These are phyloP conservation scores for Heterobasidion annosum DNA, from an alignment of 1,284 basidiomycete genomes.

Conservation along the genomic window DNA sequence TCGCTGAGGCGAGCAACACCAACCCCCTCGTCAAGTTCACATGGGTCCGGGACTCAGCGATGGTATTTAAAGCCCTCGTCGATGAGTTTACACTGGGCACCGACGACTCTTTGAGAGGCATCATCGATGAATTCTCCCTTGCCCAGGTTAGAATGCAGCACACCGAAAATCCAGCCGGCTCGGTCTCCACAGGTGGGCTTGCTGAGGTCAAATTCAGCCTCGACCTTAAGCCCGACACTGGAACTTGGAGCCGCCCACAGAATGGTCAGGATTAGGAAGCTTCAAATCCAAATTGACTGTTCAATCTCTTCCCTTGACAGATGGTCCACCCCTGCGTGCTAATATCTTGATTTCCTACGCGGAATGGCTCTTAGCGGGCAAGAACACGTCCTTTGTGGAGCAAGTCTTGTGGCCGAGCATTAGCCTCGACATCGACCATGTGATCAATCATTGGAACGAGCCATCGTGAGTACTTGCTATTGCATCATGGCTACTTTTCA, in stretches of 20 bases:
- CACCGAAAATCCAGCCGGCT: conserved; percentile 31
- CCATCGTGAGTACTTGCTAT: conserved; percentile 16
- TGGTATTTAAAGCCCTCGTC: conserved; percentile 30
- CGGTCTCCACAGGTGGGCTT: conserved; percentile 28
- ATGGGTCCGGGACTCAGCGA: conserved; percentile 29
- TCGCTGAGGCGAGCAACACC: conserved; percentile 25
- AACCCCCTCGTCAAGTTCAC: conserved; percentile 30
- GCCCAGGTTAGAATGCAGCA: conserved; percentile 26
- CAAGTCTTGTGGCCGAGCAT: conserved; percentile 59
- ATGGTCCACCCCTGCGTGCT: conserved; percentile 66
- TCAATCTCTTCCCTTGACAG: conserved; percentile 20
- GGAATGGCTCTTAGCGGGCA: conserved; percentile 45
- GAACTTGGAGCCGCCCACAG: conserved; percentile 54
- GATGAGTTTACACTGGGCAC: conserved; percentile 26
- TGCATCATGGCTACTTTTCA: not conserved
- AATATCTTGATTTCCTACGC: conserved; percentile 61
- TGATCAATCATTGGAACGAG: conserved; percentile 31
- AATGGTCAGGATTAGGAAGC: conserved; percentile 26
- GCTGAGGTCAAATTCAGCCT: conserved; percentile 44
- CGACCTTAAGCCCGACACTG: conserved; percentile 33
- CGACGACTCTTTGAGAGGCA: not conserved
- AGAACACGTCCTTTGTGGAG: conserved; percentile 41
- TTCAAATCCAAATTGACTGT: too few relatives aligned
- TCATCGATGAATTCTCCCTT: conserved; percentile 20
- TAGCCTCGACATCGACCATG: conserved; percentile 61